phyloP scores from a whole-genome alignment of 192 early-diverging fungal species.

The Haplosporangium gracile region DNA sequence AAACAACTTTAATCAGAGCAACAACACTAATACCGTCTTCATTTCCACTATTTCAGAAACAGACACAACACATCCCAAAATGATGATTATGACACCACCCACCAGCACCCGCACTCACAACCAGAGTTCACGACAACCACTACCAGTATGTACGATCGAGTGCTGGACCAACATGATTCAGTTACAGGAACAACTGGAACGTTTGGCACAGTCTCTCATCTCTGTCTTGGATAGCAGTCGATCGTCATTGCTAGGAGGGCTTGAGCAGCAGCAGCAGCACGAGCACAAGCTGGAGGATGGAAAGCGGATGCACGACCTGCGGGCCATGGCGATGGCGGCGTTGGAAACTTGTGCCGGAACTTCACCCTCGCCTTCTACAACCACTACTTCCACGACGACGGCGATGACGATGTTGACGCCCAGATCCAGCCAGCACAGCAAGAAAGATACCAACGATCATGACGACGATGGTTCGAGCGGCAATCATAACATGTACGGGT shows the following conservation, averaged over 20 bases:
- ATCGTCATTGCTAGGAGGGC: too few species aligned
- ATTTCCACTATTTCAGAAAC: background rate
- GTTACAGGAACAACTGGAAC: background rate
- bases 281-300: background rate
- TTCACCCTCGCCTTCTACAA: background rate
- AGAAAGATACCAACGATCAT: background rate
- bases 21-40: background rate
- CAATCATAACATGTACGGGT: background rate
- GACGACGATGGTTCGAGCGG: background rate
- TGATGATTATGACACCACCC: background rate
- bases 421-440: background rate
- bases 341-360: background rate
- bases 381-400: background rate
- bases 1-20: background rate
- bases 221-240: background rate
- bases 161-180: background rate
- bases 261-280: background rate
- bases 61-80: background rate
- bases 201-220: constrained; percentile 5
- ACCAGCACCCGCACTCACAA: background rate
- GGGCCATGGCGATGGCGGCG: background rate
- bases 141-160: constrained; percentile 7
- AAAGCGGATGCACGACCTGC: background rate
- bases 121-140: background rate
- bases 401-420: background rate